A percentile compares a stretch with the other conserved stretches of the same genome.
These are phyloP conservation scores for Lasiodiplodia gonubiensis DNA, from an alignment of 2,329 filamentous ascomycete species.

Conservation along the genomic window DNA sequence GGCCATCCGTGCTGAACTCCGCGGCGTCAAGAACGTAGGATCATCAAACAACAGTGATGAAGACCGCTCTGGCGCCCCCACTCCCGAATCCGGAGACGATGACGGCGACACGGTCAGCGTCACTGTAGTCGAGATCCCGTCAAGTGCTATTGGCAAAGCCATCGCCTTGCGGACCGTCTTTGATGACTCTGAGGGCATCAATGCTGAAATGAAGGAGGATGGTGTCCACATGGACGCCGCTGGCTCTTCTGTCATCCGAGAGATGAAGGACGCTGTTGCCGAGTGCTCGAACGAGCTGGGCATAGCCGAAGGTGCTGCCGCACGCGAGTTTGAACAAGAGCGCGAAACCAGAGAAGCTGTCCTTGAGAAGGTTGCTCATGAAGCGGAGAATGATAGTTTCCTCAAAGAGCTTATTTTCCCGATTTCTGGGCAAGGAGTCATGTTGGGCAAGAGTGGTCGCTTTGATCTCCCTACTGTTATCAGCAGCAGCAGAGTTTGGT, in stretches of 20 bases:
- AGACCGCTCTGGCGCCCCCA: conserved; percentile 60
- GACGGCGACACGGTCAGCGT: conserved; percentile 84
- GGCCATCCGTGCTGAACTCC: conserved; percentile 78
- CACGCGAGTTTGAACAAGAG: conserved; percentile 76
- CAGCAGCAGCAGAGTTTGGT: conserved; percentile 89
- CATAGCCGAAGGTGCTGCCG: conserved; percentile 69
- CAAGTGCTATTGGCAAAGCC: conserved; percentile 81
- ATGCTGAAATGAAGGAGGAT: conserved; percentile 95
- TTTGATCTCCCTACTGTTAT: conserved; percentile 78
- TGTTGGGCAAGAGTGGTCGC: conserved; percentile 76
- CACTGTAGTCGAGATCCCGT: conserved; percentile 84
- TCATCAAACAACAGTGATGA: conserved; percentile 68
- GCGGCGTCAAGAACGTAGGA: conserved; percentile 67
- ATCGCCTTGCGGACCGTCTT: conserved; percentile 89
- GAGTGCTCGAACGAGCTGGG: conserved; percentile 81
- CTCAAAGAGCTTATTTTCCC: conserved; percentile 83
- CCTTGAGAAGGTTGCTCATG: conserved; percentile 84
- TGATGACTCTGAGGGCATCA: conserved; percentile 90
- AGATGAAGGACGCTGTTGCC: conserved; percentile 82
- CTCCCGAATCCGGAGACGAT: conserved; percentile 72
- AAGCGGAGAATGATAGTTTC: conserved; percentile 81
- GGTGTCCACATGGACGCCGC: conserved; percentile 77
- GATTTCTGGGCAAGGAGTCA: conserved; percentile 75
- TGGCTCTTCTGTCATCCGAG: conserved; percentile 81
- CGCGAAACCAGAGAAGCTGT: conserved; percentile 82